Evolutionary conservation across 345 rosid genomes (phyloP), one percentile per base, ranked within the genome.

Genomic region (Citrus cavaleriei): DNA sequence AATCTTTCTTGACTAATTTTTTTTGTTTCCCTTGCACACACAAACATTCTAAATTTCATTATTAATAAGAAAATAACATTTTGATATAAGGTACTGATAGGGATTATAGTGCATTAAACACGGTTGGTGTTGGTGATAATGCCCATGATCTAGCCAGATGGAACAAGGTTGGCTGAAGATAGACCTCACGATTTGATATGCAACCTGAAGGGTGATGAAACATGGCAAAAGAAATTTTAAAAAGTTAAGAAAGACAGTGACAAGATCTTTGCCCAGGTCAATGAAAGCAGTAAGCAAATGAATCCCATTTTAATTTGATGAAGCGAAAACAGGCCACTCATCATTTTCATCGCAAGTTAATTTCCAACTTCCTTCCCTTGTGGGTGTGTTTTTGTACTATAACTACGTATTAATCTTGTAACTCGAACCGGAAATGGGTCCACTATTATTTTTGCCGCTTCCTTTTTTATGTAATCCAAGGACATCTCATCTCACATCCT

Each of bases 171-270:
- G 60, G 55, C 59, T 2, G 10, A 22, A 62, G 51, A 65, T 64
- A 32, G 75, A 51, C 34, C 77, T 73, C 37, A 57, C 70, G 84
- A 76, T 76, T 80, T 85, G 85, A 85, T 30, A 69, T 85, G 34
- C 63, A 81, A 70, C 76, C 58, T 73, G 72, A 72, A 72, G 46
- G 72, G 64, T 46, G 66, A 73, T 46, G 73, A 70, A 68, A 75
- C 16, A 34, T 35, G 66, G 58, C 58, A 54, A 54, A 18, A 30
- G 18, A 46, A 46, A 22, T 76, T 49, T n/a, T 24, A 14, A 3
- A 27, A 46, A 69, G 6, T 46, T 49, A 51, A 40, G 79, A 46
- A 34, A 78, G 82, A 75, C 74, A 63, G 54, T 69, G 86, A 83
- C 83, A 60, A 68, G 66, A 73, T 69, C 42, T 76, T 66, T 66